Evolutionary conservation across 768 basidiomycete species (phyloP).

Genomic region (Mycena latifolia): DNA sequence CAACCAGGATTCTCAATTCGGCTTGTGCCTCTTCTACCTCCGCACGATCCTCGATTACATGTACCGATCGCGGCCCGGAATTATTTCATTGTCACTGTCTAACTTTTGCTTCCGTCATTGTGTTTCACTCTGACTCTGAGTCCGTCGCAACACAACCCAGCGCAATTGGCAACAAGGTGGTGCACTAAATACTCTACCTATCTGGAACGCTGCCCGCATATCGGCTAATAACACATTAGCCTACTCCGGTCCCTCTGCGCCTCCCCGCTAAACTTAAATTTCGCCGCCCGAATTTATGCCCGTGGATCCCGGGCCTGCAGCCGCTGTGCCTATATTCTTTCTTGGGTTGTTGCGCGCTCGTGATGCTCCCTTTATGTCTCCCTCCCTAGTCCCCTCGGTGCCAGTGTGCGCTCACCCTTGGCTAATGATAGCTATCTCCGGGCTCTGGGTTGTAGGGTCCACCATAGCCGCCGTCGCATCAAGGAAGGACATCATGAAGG

Average conservation of each 20-base stretch:
- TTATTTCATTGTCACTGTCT: constrained; percentile 19
- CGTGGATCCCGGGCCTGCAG: constrained; percentile 11
- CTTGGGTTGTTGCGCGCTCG: constrained; percentile 5
- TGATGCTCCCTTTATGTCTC: constrained; percentile 8
- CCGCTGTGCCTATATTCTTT: constrained; percentile 1
- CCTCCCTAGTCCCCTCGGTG: neutral
- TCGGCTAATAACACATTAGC: constrained; percentile 18
- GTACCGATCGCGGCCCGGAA: constrained; percentile 25
- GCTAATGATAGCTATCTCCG: constrained; percentile 23
- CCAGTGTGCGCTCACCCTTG: neutral
- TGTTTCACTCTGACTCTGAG: constrained; percentile 12
- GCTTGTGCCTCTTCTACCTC: constrained; percentile 17
- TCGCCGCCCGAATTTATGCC: constrained; percentile 16
- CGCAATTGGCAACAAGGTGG: neutral
- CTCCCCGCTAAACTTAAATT: constrained; percentile 18
- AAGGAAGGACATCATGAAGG: constrained; percentile 13
- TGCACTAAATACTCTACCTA: neutral
- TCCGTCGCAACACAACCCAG: constrained; percentile 6
- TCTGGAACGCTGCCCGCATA: constrained; percentile 4
- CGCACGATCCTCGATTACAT: constrained; percentile 20
- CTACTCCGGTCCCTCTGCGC: constrained; percentile 7
- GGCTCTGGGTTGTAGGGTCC: neutral
- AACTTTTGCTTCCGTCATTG: constrained; percentile 25
- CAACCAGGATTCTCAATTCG: constrained; percentile 12
- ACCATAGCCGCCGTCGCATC: constrained; percentile 17